Evolutionary conservation across 2,329 filamentous ascomycete species (phyloP), one percentile per base, ranked within the genome.

Genomic region (Aureobasidium sp.): DNA sequence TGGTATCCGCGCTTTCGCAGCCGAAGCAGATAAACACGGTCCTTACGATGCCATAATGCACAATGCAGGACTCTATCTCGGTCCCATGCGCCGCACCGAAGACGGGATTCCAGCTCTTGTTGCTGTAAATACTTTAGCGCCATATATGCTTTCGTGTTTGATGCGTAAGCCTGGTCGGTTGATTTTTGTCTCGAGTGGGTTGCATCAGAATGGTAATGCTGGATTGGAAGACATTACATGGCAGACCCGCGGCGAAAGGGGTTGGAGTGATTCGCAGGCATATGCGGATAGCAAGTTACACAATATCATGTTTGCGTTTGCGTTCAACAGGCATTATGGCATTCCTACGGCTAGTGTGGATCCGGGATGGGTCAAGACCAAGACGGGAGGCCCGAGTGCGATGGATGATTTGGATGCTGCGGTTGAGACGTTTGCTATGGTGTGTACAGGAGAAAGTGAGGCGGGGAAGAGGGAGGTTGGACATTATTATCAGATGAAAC

Each of bases 251-350:
- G 69, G 63, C 65, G 66, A 20, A 58, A 12, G 5, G 1, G 7
- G 23, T 0, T 79, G 70, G 56, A 68, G 69, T 47, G 68, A 71
- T 5, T 72, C 71, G 15, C 66, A 70, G 1, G 79, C 78, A 0
- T 86, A 85, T 65, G 74, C 73, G 62, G 81, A 84, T 64, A 81
- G 75, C 63, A 86, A 86, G 69, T 67, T 86, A 36, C 81, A 85
- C 64, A 78, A 82, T 63, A 72, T 82, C 36, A 75, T 86, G 70
- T 74, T 86, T 15, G 80, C 82, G 1, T 82, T 80, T 62, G 80
- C 79, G 2, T 80, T 85, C 63, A 77, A 82, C 0, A 72, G 79
- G 13, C 71, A 75, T 8, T 80, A 78, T 70, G 68, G 75, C 8
- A 76, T 81, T 0, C 71, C 78, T 65, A 78, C 77, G 37, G 80